Evolutionary conservation across 2,329 filamentous ascomycete species (phyloP), one percentile per base, ranked within the genome.

Genomic region (Tolypocladium ophioglossoides): DNA sequence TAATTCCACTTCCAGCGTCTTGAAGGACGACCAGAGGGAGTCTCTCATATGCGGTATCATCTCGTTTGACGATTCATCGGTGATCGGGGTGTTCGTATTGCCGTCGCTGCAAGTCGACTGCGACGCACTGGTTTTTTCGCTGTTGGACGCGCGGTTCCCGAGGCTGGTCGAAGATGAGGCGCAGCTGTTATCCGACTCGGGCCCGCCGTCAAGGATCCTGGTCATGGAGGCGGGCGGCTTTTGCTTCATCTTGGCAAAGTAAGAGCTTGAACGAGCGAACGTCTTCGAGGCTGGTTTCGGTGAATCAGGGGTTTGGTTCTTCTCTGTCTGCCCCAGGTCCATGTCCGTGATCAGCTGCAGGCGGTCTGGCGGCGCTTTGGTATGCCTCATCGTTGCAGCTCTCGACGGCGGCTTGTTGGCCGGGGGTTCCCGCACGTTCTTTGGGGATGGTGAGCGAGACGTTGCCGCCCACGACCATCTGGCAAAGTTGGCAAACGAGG

Each of bases 11-110:
- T 83, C 79, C 24, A 83, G 69, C 14, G 72, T 72, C 58, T 77
- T 78, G 66, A 83, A 83, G 4, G 71, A 70, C 6, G 74, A 74
- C 77, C 78, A 82, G 24, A 83, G 69, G 10, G 78, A 73, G 62
- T 83, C 80, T 54, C 75, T 74, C 39, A 70, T 66, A 39, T 68
- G 62, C 53, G 68, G 64, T 16, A 72, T 64, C 70, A 74, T 74
- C 49, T 76, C 74, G 58, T 69, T 66, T 49, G 68, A 72, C n/a
- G 73, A 77, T 44, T 77, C 75, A 57, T 75, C 72, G 7, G 74
- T 73, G 16, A 61, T 61, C 9, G 64, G 66, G 20, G 66, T 65
- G 37, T 66, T 67, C 10, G 66, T 64, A 46, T 67, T 73, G 56
- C 66, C 69, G 51, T 74, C 73, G 54, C 66, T 66, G 47, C 67